phyloP scores from a whole-genome alignment of 2,329 filamentous ascomycete species.

The Alternaria gaisen region DNA sequence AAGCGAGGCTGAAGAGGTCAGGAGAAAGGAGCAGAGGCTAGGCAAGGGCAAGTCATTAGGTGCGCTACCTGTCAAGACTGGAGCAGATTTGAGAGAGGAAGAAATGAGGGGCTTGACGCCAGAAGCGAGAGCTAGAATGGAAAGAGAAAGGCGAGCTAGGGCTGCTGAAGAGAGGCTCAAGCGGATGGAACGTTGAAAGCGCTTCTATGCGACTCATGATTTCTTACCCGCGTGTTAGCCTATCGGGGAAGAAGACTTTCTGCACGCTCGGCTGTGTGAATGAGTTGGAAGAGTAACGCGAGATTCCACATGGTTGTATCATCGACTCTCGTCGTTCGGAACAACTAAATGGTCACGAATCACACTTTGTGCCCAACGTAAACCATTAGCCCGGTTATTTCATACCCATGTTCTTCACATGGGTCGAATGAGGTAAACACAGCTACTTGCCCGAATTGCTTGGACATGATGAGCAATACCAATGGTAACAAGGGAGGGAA shows the following conservation, averaged over 20 bases:
- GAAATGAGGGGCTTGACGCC: slow-evolving; percentile 85
- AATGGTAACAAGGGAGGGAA: not conserved
- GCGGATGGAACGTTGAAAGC: slow-evolving; percentile 49
- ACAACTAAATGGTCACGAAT: not conserved
- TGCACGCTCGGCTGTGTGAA: not conserved
- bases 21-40: slow-evolving; percentile 60
- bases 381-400: not conserved
- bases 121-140: slow-evolving; percentile 84
- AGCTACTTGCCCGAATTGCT: not conserved
- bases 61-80: slow-evolving; percentile 71
- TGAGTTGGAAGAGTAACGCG: not conserved
- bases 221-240: not conserved
- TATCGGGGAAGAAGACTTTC: not conserved
- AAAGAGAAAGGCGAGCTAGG: slow-evolving; percentile 87
- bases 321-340: not conserved
- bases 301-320: not conserved
- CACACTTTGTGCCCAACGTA: not conserved
- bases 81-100: slow-evolving; percentile 82
- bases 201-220: not conserved
- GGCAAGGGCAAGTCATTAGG: slow-evolving; percentile 64
- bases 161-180: slow-evolving; percentile 89
- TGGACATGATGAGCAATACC: not conserved
- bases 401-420: not conserved
- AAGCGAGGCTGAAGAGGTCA: slow-evolving; percentile 59
- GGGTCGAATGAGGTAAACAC: not conserved